Evolutionary conservation across 2,329 filamentous ascomycete species (phyloP).

Genomic region (Fusarium sp.): DNA sequence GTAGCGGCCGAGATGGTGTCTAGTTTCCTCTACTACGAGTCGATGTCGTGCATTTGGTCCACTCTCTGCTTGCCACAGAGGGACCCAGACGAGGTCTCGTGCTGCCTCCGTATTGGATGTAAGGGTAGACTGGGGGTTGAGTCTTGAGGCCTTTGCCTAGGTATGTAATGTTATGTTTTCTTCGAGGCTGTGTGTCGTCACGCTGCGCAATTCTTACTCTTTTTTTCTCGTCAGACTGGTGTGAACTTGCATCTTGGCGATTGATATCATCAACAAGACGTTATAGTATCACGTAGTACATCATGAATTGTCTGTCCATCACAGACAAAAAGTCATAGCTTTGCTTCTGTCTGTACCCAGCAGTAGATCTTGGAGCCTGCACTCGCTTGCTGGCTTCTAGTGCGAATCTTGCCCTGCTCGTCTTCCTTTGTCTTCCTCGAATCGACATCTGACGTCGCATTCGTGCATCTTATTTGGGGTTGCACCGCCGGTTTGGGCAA

Average conservation of each 20-base stretch:
- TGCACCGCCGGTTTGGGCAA: conserved; percentile 40
- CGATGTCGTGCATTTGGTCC: conserved; percentile 54
- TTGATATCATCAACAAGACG: conserved; percentile 1
- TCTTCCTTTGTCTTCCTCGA: conserved; percentile 20
- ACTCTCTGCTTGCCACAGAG: conserved; percentile 45
- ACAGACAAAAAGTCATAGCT: conserved; percentile 1
- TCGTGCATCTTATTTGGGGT: conserved; percentile 39
- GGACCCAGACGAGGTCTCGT: conserved; percentile 44
- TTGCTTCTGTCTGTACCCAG: neutral
- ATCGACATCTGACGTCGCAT: conserved; percentile 42
- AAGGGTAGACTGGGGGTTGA: conserved; percentile 31
- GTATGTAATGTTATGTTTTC: neutral
- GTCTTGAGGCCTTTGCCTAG: conserved; percentile 34
- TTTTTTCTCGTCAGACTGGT: conserved; percentile 28
- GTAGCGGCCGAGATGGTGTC: conserved; percentile 34
- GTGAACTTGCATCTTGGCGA: conserved; percentile 42
- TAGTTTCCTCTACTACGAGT: conserved; percentile 48
- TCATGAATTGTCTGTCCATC: neutral
- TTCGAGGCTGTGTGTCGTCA: conserved; percentile 46
- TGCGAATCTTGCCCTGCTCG: conserved; percentile 26
- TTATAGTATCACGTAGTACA: conserved; percentile 9
- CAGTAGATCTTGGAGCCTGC: conserved; percentile 22
- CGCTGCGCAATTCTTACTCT: conserved; percentile 34
- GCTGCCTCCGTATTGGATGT: conserved; percentile 49
- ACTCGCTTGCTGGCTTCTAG: conserved; percentile 20